Conservation (phyloP, 176 grass and related monocot species). For the Rhipidocladum racemiflorum region DNA sequence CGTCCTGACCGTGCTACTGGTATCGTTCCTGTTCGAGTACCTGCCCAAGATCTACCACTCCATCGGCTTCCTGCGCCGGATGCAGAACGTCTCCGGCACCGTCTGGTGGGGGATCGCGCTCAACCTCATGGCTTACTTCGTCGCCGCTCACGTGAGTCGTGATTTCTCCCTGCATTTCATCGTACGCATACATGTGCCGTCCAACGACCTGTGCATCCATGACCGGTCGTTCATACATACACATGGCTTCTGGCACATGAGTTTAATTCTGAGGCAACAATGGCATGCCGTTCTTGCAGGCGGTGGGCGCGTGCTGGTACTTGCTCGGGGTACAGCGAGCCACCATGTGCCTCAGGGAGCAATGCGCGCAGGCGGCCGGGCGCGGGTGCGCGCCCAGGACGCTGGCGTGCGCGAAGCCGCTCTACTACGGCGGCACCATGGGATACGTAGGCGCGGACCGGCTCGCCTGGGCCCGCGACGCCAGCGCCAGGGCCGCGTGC, state of each 20-base stretch:
- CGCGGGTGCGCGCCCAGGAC: conserved; percentile 37
- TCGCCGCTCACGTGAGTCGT: conserved; percentile 69
- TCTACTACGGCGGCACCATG: conserved; percentile 55
- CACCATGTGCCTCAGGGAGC: conserved; percentile 65
- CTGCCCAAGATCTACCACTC: conserved; percentile 88
- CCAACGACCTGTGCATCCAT: no score
- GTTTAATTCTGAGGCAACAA: neutral
- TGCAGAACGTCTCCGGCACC: conserved; percentile 74
- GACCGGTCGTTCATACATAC: no score
- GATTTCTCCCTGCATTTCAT: neutral
- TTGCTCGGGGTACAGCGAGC: conserved; percentile 75
- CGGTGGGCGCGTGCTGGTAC: conserved; percentile 92
- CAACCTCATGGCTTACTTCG: conserved; percentile 94
- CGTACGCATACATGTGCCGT: neutral
- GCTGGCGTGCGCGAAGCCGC: conserved; percentile 52
- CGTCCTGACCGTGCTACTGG: conserved; percentile 73
- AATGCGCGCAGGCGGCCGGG: conserved; percentile 29
- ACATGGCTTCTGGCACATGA: neutral
- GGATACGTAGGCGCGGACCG: conserved; percentile 4
- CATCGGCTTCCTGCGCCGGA: conserved; percentile 55
- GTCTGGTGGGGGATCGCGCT: conserved; percentile 88
- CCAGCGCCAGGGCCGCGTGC: conserved; percentile 49
- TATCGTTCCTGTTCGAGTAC: conserved; percentile 74
- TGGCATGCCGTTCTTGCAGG: conserved; percentile 32
- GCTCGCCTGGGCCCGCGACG: conserved; percentile 55